Base-by-base conservation (phyloP, 768 basidiomycete genomes). In the Mycena polygramma region DNA sequence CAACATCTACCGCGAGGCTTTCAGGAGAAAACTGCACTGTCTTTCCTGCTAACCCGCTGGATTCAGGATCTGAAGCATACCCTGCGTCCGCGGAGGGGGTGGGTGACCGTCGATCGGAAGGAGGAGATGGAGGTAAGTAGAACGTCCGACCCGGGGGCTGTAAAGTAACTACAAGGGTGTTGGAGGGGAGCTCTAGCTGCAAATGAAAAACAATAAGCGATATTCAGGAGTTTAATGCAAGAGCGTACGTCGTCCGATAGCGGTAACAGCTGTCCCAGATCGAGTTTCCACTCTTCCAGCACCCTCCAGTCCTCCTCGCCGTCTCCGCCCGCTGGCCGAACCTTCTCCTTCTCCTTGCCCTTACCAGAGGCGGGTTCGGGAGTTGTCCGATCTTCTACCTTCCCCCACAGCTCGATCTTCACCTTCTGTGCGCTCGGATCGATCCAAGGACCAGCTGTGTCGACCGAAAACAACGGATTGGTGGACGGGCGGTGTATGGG, bases 401-500 rank as follows among this genome's bases (percentile, higher is more conserved):
- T 87, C 49, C 87, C 88, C 90, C 90, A 91, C 53, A 92, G 76
- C 73, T 88, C 87, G 2, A 93, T 82, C 46, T 80, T 87, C 68
- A 94, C 74, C 49, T 75, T 83, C 55, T 86, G 81, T 3, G 85
- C 83, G 71, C 86, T 86, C n/a, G 87, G 77, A 74, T 93, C 84
- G 2, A 86, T 84, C 80, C 86, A 87, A 20, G 82, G 79, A 0
- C 87, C 83, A 75, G 91, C 91, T 57, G 84, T 77, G 74, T 96
- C 90, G 20, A 93, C 81, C 1, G 84, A 63, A 74, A 95, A 97
- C 26, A 83, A 79, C 0, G 96, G 96, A 77, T 95, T 94, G 0
- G 92, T 96, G 1, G 96, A 97, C 6, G 95, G 92, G 26, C 83
- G 86, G 77, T 96, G 95, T 57, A 94, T 85, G 0, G 89, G 85